phyloP scores from a whole-genome alignment of 148 eudicot species.

The Fallopia convolvulus region DNA sequence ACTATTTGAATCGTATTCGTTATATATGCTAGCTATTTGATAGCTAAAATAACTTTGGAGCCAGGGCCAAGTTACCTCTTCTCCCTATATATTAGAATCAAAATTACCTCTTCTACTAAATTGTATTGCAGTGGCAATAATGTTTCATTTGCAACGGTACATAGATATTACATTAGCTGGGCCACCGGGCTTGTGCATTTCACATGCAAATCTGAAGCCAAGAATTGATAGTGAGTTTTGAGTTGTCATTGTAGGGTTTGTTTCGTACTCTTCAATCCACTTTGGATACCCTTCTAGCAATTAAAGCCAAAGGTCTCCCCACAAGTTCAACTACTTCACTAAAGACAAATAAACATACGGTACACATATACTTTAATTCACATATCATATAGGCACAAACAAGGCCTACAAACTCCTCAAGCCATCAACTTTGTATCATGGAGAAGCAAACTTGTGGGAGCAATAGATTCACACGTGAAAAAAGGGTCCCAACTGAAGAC shows the following conservation, averaged over 20 bases:
- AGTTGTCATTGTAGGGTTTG: neutral
- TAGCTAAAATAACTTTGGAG: neutral
- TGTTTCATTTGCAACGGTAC: constrained; percentile 5
- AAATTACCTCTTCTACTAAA: no score
- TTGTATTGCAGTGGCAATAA: neutral
- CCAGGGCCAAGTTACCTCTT: neutral
- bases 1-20: neutral
- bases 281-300: neutral
- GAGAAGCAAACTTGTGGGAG: neutral
- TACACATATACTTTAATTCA: neutral
- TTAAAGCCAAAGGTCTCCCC: neutral
- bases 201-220: constrained; percentile 5
- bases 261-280: neutral
- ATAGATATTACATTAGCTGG: neutral
- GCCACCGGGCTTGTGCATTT: neutral
- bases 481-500: neutral
- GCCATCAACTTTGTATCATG: neutral
- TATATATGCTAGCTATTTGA: no score
- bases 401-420: neutral
- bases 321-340: neutral
- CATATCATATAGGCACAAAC: neutral
- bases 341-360: neutral
- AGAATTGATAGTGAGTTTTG: neutral
- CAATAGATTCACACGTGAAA: neutral
- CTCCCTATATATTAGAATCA: no score